Percentiles rank a stretch among this genome's conserved stretches.
Conservation (phyloP, 1,284 basidiomycete species). For the Hypsizygus ulmarius region DNA sequence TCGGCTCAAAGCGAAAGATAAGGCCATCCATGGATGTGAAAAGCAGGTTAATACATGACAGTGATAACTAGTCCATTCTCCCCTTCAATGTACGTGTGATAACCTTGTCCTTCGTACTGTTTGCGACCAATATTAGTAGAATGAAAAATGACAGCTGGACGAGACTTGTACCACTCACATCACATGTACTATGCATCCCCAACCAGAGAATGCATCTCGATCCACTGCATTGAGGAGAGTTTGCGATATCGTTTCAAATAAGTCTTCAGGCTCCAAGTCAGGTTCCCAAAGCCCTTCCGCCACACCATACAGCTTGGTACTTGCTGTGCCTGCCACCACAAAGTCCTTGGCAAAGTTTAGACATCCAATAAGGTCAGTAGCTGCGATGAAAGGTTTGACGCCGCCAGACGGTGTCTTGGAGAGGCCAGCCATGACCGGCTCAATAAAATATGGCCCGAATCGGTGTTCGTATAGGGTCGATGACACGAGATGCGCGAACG, state of each 20-base stretch:
- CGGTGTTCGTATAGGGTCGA: conserved; percentile 97
- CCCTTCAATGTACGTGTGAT: conserved; percentile 84
- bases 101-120: conserved; percentile 83
- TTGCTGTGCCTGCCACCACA: conserved; percentile 93
- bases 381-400: conserved; percentile 92
- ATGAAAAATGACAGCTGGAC: conserved; percentile 8
- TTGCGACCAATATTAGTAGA: conserved; percentile 1
- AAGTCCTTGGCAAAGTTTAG: conserved; percentile 96
- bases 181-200: conserved; percentile 94
- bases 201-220: conserved; percentile 94
- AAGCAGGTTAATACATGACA: not conserved
- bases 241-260: conserved; percentile 99
- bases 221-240: conserved; percentile 95
- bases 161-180: conserved; percentile 64
- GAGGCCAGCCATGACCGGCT: conserved; percentile 94
- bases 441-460: conserved; percentile 96
- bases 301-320: conserved; percentile 93
- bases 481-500: conserved; percentile 94
- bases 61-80: conserved; percentile 77
- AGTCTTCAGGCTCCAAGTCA: conserved; percentile 91
- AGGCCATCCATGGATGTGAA: no score
- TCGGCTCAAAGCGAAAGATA: not conserved
- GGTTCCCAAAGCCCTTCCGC: conserved; percentile 99
- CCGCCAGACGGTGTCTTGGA: conserved; percentile 72
- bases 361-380: conserved; percentile 96